Evolutionary conservation across 805 yeast genomes (phyloP).

Genomic region (Ogataea nakhonphanomensis): DNA sequence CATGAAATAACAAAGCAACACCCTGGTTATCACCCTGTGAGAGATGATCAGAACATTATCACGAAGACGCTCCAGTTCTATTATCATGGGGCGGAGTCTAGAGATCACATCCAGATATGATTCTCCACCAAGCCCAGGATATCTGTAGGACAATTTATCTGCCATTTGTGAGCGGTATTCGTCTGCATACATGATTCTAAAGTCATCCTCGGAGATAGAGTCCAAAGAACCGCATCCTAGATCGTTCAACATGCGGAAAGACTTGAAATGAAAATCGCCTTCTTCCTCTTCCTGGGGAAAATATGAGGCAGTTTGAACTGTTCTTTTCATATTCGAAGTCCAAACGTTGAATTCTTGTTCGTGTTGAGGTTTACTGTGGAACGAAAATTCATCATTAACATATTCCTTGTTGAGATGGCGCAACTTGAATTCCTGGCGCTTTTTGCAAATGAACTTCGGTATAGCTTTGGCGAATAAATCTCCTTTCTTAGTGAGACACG

Average conservation of each 20-base stretch:
- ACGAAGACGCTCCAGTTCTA: constrained; percentile 34
- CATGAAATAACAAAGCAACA: constrained; percentile 36
- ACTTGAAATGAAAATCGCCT: constrained; percentile 28
- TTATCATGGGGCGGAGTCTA: constrained; percentile 34
- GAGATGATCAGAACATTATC: constrained; percentile 35
- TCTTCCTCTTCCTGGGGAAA: constrained; percentile 28
- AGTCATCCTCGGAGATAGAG: constrained; percentile 31
- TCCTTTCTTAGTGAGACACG: constrained; percentile 29
- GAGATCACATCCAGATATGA: constrained; percentile 36
- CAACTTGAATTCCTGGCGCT: constrained; percentile 35
- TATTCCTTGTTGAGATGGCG: constrained; percentile 32
- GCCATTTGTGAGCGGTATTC: constrained; percentile 30
- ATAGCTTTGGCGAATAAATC: constrained; percentile 33
- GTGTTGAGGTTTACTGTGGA: constrained; percentile 16
- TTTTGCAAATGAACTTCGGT: constrained; percentile 33
- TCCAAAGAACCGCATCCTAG: constrained; percentile 35
- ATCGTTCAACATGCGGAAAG: constrained; percentile 35
- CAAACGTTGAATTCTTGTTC: constrained; percentile 34
- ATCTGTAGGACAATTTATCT: constrained; percentile 33
- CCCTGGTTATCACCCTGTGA: constrained; percentile 35
- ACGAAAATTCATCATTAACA: constrained; percentile 29
- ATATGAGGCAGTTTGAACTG: constrained; percentile 32
- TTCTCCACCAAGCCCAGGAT: constrained; percentile 38
- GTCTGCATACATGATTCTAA: constrained; percentile 23
- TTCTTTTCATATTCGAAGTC: constrained; percentile 33